Base-by-base conservation (phyloP, 2,329 filamentous ascomycete species). In the Microdochium trichocladiopsis region DNA sequence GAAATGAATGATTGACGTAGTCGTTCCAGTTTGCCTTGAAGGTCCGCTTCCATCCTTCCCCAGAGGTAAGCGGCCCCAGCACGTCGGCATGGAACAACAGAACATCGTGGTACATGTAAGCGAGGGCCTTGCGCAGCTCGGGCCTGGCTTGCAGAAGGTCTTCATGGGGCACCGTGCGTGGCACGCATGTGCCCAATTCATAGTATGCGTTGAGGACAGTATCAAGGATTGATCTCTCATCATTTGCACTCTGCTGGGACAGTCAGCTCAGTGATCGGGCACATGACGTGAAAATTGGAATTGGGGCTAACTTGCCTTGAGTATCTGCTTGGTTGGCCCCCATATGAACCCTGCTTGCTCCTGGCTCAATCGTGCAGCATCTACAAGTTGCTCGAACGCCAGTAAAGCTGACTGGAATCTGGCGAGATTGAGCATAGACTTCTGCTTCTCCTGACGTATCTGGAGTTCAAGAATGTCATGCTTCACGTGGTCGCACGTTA, bases 281-380 rank as follows among this genome's bases (percentile, higher is more conserved):
- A 9, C 18, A 4, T n/a, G 33, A 37, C 6, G 6, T 4, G 5
- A 11, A 16, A 37, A 31, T 22, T 24, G 3, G 2, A 21, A 22
- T n/a, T n/a, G n/a, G n/a, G n/a, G n/a, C n/a, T n/a, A n/a, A n/a
- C 48, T 50, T 10, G 62, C 61, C 51, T 59, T 45, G n/a, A 65
- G 48, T 11, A 65, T 56, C 21, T 56, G 61, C 9, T 53, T 52
- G n/a, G 61, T 55, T 1, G 64, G 62, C 1, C 65, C 65, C 65
- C 65, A 67, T 31, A 67, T 57, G n/a, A 51, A 63, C 9, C 52
- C 45, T 0, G 54, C 56, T 11, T 60, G 52, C 11, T 53, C 52
- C 4, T 25, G 12, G 18, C 53, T 53, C 4, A 56, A 43, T 28
- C 36, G 45, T n/a, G 48, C 45, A 10, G 43, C 50, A 21, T 45